Base-by-base conservation (phyloP, 345 rosid species). In the Durio zibethinus region DNA sequence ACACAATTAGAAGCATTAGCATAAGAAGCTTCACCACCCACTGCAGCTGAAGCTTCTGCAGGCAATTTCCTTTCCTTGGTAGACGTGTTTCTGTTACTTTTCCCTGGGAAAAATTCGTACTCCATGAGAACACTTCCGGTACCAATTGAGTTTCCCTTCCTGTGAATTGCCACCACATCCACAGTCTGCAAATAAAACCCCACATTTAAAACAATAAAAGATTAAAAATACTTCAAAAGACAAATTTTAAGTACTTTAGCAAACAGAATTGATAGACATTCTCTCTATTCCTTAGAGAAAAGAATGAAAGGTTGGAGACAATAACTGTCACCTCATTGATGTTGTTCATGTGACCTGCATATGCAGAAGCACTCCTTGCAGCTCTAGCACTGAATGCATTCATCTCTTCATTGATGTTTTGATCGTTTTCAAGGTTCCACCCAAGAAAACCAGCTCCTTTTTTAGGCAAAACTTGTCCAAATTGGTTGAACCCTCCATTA, bases 31-130 rank as follows among this genome's bases (percentile, higher is more conserved):
- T 79, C 86, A 78, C 64, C 79, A 62, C 48, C 78, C 63, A 60
- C 80, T 76, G 85, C 75, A 78, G 82, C 78, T 83, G 84, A 79
- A 80, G 82, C 27, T 75, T 77, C 86, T 66, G 83, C 42, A 36
- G 81, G 81, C 23, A 84, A 82, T 71, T 74, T 81, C 83, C 75
- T 71, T 25, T 80, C 86, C 86, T 91, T 59, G 88, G 73, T 33
- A 81, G 76, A 74, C 27, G 82, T 20, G 82, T 76, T 83, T 53
- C 76, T 77, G 38, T 76, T 81, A 62, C 78, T 80, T 79, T 82
- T 88, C 59, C 85, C 88, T 3, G 97, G 94, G 45, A 94, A 91
- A 61, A 94, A 89, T 61, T 94, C 94, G 72, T 91, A 86, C 80
- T 90, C 97, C 89, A 83, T 82, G 11, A 86, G 68, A 29, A 72